phyloP scores from a whole-genome alignment of 1,284 basidiomycete genomes.

The Trichosporon asahii region DNA sequence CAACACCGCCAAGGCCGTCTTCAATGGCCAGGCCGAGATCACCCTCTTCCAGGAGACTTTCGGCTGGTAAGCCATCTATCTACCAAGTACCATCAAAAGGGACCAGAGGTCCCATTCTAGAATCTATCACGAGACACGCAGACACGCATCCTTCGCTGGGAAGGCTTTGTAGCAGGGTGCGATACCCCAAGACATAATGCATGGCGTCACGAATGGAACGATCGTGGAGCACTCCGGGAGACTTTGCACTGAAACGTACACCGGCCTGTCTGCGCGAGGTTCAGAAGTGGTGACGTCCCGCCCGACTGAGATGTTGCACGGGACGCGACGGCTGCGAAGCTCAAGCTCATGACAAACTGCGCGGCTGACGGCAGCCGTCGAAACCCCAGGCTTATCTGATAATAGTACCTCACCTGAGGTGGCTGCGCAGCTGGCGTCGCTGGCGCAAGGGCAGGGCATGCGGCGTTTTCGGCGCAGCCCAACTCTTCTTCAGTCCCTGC shows the following conservation, averaged over 20 bases:
- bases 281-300: background rate
- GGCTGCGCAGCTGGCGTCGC: background rate
- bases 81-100: background rate
- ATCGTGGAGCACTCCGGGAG: background rate
- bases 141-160: background rate
- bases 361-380: too few species aligned
- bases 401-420: background rate
- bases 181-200: background rate
- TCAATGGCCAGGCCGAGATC: constrained; percentile 30
- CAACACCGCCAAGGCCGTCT: constrained; percentile 23
- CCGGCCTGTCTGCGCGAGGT: background rate
- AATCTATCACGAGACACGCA: background rate
- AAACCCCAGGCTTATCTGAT: background rate
- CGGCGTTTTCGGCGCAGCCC: background rate
- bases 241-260: background rate
- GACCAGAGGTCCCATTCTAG: background rate
- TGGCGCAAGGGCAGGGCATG: background rate
- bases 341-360: too few species aligned
- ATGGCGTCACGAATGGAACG: background rate
- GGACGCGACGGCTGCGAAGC: background rate
- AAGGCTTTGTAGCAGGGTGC: background rate
- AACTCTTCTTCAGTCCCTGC: background rate
- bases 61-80: constrained; percentile 31
- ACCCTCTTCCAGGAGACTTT: constrained; percentile 33
- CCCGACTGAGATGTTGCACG: background rate